These are phyloP conservation scores for Hymenoscyphus infarciens DNA, from an alignment of 2,329 filamentous ascomycete species.

Conservation along the genomic window DNA sequence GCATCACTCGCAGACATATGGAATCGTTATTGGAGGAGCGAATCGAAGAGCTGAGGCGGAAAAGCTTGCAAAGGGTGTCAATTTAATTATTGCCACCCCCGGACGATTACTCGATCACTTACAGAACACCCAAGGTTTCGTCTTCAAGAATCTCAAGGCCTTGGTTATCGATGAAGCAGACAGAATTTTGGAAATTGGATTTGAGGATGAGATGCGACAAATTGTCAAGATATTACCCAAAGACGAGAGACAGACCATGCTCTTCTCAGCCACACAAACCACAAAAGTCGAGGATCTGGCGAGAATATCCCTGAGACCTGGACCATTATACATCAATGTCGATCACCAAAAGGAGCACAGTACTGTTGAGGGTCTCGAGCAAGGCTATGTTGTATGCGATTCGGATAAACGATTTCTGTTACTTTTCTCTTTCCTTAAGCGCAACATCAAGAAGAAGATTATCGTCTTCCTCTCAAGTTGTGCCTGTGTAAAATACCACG, in stretches of 20 bases:
- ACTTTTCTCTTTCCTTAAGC: slow-evolving; percentile 90
- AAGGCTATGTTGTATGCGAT: slow-evolving; percentile 93
- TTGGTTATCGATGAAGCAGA: slow-evolving; percentile 96
- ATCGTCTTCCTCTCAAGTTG: slow-evolving; percentile 95
- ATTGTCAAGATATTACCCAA: slow-evolving; percentile 92
- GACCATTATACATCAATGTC: slow-evolving; percentile 95
- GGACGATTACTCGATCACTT: slow-evolving; percentile 91
- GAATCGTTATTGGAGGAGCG: slow-evolving; percentile 93
- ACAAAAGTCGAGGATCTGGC: slow-evolving; percentile 98
- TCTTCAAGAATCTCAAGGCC: slow-evolving; percentile 88
- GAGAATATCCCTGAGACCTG: slow-evolving; percentile 84
- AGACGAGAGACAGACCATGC: slow-evolving; percentile 86
- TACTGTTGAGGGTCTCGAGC: slow-evolving; percentile 90
- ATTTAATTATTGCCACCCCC: slow-evolving; percentile 89
- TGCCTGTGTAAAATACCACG: slow-evolving; percentile 92
- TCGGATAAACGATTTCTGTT: slow-evolving; percentile 91
- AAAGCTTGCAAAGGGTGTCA: slow-evolving; percentile 91
- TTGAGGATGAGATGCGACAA: slow-evolving; percentile 97
- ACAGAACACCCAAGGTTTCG: slow-evolving; percentile 84
- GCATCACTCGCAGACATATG: slow-evolving; percentile 90
- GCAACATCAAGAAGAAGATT: slow-evolving; percentile 84
- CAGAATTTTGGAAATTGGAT: slow-evolving; percentile 92
- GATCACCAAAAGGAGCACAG: slow-evolving; percentile 85
- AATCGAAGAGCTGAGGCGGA: slow-evolving; percentile 88
- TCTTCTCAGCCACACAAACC: slow-evolving; percentile 98